A percentile compares a stretch with the other conserved stretches of the same genome.
phyloP scores from a whole-genome alignment of 2,329 filamentous ascomycete species.

The Cordyceps cicadae region DNA sequence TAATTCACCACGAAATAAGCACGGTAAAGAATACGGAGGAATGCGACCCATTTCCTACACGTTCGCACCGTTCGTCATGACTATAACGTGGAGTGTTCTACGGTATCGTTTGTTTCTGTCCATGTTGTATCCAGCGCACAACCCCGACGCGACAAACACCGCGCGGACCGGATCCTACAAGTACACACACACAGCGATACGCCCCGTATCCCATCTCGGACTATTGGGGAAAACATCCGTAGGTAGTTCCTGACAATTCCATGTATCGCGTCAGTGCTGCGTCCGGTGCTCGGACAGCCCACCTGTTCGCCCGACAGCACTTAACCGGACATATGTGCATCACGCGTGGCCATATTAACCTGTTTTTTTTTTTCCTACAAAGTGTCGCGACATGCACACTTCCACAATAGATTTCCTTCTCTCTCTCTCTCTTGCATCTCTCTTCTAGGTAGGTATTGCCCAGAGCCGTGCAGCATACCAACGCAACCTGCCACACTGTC shows the following conservation, averaged over 20 bases:
- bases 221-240: not conserved
- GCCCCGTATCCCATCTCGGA: conserved; percentile 4
- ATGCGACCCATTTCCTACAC: not conserved
- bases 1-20: not conserved
- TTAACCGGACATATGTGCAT: not conserved
- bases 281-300: conserved; percentile 3
- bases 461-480: not conserved
- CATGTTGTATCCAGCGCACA: not conserved
- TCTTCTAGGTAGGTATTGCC: not conserved
- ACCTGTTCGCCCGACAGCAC: not conserved
- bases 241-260: not conserved
- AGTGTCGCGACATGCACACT: not conserved
- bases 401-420: not conserved
- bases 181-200: not conserved
- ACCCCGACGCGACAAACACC: not conserved
- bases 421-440: not conserved
- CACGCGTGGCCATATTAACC: not conserved
- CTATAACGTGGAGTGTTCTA: not conserved
- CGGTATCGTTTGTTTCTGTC: not conserved
- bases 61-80: not conserved
- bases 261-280: not conserved
- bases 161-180: not conserved
- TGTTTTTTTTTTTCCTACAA: no score
- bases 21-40: not conserved
- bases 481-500: not conserved